phyloP scores from a whole-genome alignment of 768 basidiomycete genomes.

The Kwoniella dendrophila region DNA sequence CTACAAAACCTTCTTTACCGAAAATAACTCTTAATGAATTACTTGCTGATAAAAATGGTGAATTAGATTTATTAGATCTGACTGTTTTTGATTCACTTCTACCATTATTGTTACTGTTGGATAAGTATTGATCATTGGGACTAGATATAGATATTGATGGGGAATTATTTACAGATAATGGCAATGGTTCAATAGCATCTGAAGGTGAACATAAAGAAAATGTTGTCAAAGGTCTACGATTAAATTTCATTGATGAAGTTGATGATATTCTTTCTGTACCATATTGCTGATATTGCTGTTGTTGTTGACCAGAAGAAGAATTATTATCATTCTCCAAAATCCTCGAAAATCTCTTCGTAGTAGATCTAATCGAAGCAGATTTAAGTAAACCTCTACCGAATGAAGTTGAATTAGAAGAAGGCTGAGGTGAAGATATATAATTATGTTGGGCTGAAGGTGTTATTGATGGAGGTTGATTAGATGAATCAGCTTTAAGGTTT shows the following conservation, averaged over 20 bases:
- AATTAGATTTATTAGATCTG: slow-evolving; percentile 21
- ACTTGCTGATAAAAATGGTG: slow-evolving; percentile 22
- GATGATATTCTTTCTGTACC: slow-evolving; percentile 8
- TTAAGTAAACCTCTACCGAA: slow-evolving; percentile 1
- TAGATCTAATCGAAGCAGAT: slow-evolving; percentile 16
- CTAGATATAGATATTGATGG: too few species aligned
- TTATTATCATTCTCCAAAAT: neutral
- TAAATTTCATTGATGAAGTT: slow-evolving; percentile 14
- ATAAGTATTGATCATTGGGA: too few species aligned
- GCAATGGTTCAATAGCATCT: slow-evolving; percentile 39
- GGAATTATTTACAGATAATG: too few species aligned
- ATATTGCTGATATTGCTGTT: neutral
- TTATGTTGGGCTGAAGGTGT: too few species aligned
- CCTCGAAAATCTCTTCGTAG: slow-evolving; percentile 1
- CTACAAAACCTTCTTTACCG: slow-evolving; percentile 24
- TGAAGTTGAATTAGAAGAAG: neutral
- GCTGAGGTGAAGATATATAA: too few species aligned
- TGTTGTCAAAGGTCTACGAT: slow-evolving; percentile 16
- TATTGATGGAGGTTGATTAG: neutral
- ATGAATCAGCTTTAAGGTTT: neutral
- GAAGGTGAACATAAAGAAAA: slow-evolving; percentile 38
- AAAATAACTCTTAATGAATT: slow-evolving; percentile 16
- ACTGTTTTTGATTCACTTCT: slow-evolving; percentile 1
- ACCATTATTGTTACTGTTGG: too few species aligned
- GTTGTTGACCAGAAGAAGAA: too few species aligned